These are phyloP conservation scores for Tetrahymena elliotti DNA, from an alignment of 73 alveolate genomes.

Conservation along the genomic window DNA sequence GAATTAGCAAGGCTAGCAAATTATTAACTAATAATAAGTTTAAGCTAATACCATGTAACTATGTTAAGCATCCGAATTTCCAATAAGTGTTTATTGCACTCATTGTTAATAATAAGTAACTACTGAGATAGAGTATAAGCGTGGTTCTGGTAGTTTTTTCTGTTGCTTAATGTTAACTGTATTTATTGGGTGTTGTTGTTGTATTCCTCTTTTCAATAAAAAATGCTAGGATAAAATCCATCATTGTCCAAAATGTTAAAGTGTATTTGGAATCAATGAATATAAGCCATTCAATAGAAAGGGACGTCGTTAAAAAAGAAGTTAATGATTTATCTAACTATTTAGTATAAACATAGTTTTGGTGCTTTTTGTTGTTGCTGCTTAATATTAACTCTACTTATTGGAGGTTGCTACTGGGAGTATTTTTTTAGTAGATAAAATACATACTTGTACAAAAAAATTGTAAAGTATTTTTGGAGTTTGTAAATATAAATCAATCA, in stretches of 20 bases:
- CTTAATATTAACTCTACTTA: too few relatives aligned
- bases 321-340: too few relatives aligned
- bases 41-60: background rate
- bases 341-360: too few relatives aligned
- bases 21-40: too few relatives aligned
- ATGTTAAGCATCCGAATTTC: background rate
- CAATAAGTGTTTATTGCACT: background rate
- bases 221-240: background rate
- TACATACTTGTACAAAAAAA: too few relatives aligned
- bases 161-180: background rate
- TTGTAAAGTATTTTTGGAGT: too few relatives aligned
- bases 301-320: too few relatives aligned
- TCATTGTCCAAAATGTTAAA: background rate
- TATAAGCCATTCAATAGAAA: background rate
- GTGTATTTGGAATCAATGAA: background rate
- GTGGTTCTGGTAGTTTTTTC: background rate
- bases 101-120: background rate
- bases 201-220: background rate
- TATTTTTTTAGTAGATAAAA: too few relatives aligned
- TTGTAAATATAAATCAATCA: too few relatives aligned
- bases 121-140: background rate
- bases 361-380: too few relatives aligned
- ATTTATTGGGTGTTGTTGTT: background rate
- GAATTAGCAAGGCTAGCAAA: background rate
- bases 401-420: too few relatives aligned